phyloP scores from a whole-genome alignment of 2,329 filamentous ascomycete genomes.

The Xylogone sp. region DNA sequence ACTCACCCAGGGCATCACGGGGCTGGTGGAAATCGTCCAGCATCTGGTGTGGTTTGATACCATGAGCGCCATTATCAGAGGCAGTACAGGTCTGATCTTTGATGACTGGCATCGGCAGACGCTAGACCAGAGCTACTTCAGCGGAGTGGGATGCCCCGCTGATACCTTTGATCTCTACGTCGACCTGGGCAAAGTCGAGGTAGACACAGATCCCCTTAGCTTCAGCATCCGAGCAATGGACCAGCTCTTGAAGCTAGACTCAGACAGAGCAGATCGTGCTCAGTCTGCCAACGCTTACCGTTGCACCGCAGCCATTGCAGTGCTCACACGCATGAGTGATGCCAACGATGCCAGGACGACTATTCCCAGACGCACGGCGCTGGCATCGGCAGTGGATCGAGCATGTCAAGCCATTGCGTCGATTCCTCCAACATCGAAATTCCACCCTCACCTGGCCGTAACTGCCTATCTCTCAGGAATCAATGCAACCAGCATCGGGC shows the following conservation, averaged over 20 bases:
- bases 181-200: slow-evolving; percentile 24
- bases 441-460: slow-evolving; percentile 36
- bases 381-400: slow-evolving; percentile 29
- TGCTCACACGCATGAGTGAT: slow-evolving; percentile 13
- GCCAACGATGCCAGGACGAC: neutral
- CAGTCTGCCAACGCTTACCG: slow-evolving; percentile 19
- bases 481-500: slow-evolving; percentile 26
- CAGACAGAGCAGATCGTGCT: slow-evolving; percentile 10
- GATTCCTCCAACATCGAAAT: slow-evolving; percentile 29
- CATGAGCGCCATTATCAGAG: slow-evolving; percentile 26
- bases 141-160: slow-evolving; percentile 32
- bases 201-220: slow-evolving; percentile 7
- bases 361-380: slow-evolving; percentile 9
- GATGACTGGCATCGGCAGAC: slow-evolving; percentile 37
- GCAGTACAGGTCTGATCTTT: slow-evolving; percentile 28
- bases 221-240: slow-evolving; percentile 23
- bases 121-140: slow-evolving; percentile 31
- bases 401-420: slow-evolving; percentile 31
- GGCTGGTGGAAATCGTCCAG: slow-evolving; percentile 33
- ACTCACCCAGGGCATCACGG: slow-evolving; percentile 30
- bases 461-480: slow-evolving; percentile 35
- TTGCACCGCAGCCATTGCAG: slow-evolving; percentile 32
- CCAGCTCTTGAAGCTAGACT: slow-evolving; percentile 18
- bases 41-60: slow-evolving; percentile 39
- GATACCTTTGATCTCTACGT: slow-evolving; percentile 35